Evolutionary conservation across 805 yeast species (phyloP), one percentile per base, ranked within the genome.

Genomic region (Kodamaea laetipori): DNA sequence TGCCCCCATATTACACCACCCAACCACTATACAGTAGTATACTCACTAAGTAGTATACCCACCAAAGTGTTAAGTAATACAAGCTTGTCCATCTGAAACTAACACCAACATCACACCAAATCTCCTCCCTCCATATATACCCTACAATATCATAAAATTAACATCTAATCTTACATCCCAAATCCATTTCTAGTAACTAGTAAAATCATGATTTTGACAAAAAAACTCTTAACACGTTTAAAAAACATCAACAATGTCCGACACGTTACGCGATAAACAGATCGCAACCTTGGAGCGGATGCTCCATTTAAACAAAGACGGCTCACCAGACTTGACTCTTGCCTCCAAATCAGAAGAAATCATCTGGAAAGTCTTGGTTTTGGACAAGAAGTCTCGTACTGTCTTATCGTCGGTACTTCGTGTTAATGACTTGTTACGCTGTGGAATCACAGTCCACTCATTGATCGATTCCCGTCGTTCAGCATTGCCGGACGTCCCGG

Each of bases 401-500:
- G 84, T 94, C 32, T 78, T 94, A 5, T 90, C 97, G 2, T 86
- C 96, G 5, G 92, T 94, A n/a, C 67, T 94, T 44, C 74, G 98
- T 46, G 97, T 92, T 48, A 89, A 89, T 55, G 99, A 95, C 61
- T 72, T 94, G 52, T 74, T 94, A 53, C 81, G 84, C 52, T 86
- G 88, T 58, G 99, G 99, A 7, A 83, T 94, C 44, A 94, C 99
- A 0, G 84, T 90, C 56, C 98, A 94, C 60, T 75, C 92, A 46
- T 66, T 86, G 39, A 80, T 92, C 43, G 73, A 73, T 43, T 74
- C 89, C 37, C 79, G 77, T 45, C 74, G 99, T 48, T 80, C 90
- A n/a, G 77, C 92, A 1, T 73, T 94, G 40, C 90, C 95, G 1
- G 99, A 94, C 56, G 98, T 92, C 10, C 97, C 98, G 0, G 98